A percentile compares a stretch with the other conserved stretches of the same genome.
Conservation (phyloP, 495 filamentous ascomycete species). For the Neurospora pannonica region DNA sequence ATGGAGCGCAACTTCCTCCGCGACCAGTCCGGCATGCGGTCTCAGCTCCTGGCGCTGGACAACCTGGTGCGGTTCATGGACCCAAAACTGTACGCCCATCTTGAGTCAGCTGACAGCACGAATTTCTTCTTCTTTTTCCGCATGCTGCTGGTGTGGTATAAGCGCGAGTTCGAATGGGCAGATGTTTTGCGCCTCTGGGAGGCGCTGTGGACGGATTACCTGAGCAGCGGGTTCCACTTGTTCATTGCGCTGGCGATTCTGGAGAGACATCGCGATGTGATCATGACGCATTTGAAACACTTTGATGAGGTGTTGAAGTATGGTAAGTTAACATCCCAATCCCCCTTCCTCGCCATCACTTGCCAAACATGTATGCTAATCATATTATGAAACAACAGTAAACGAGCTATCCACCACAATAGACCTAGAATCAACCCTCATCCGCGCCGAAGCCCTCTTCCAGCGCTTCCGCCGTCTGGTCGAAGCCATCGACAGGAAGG, state of each 20-base stretch:
- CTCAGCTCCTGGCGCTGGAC: constrained; percentile 81
- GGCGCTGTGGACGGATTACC: constrained; percentile 84
- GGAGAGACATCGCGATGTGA: constrained; percentile 90
- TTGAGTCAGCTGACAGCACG: constrained; percentile 81
- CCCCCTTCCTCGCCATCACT: background rate
- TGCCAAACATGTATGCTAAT: background rate
- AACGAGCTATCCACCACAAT: constrained; percentile 88
- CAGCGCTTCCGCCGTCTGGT: constrained; percentile 76
- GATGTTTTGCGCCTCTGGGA: constrained; percentile 90
- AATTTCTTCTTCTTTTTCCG: constrained; percentile 99
- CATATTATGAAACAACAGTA: background rate
- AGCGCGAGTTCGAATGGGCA: constrained; percentile 86
- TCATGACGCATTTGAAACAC: constrained; percentile 86
- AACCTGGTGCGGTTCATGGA: constrained; percentile 95
- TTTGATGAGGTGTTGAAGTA: constrained; percentile 99
- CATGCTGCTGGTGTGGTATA: constrained; percentile 97
- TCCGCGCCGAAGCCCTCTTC: constrained; percentile 82
- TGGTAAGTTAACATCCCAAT: constrained; percentile 42
- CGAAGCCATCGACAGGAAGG: constrained; percentile 81
- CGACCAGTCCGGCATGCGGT: constrained; percentile 91
- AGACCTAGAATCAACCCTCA: constrained; percentile 72
- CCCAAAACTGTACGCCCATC: constrained; percentile 82
- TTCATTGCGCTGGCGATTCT: constrained; percentile 90
- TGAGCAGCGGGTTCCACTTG: constrained; percentile 81
- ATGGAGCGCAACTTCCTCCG: constrained; percentile 98